Conservation (phyloP, 2,329 filamentous ascomycete species). For the Epichloe coenophiala region DNA sequence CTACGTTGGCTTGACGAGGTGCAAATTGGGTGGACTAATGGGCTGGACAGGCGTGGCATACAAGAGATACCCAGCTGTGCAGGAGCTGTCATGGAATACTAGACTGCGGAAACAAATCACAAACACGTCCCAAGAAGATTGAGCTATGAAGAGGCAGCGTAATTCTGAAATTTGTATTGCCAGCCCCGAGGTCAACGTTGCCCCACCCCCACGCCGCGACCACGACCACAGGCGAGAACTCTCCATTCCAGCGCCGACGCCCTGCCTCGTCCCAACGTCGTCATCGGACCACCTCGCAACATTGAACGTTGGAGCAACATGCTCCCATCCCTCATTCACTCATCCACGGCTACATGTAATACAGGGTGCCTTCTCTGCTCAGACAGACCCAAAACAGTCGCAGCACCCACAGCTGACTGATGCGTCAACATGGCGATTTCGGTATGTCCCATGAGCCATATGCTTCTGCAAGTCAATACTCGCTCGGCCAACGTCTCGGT, state of each 20-base stretch:
- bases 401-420: conserved; percentile 4
- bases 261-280: conserved; percentile 15
- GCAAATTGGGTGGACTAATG: background rate
- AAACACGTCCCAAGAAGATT: background rate
- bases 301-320: background rate
- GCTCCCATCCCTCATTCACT: no score
- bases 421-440: conserved; percentile 23
- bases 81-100: conserved; percentile 1
- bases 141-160: background rate
- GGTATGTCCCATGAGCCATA: conserved; percentile 10
- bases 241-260: no score
- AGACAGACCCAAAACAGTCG: background rate
- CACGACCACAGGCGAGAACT: no score
- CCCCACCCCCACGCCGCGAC: background rate
- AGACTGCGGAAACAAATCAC: background rate
- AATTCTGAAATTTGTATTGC: background rate
- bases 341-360: background rate
- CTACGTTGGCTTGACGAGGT: background rate
- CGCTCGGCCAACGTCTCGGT: background rate
- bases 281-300: conserved; percentile 14
- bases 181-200: no score
- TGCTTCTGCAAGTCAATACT: background rate
- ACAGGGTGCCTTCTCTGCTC: background rate
- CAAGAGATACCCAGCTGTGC: conserved; percentile 7
- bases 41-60: background rate